These are phyloP conservation scores for Phytopythium sindhum DNA, from an alignment of 352 stramenopile species.

Conservation along the genomic window DNA sequence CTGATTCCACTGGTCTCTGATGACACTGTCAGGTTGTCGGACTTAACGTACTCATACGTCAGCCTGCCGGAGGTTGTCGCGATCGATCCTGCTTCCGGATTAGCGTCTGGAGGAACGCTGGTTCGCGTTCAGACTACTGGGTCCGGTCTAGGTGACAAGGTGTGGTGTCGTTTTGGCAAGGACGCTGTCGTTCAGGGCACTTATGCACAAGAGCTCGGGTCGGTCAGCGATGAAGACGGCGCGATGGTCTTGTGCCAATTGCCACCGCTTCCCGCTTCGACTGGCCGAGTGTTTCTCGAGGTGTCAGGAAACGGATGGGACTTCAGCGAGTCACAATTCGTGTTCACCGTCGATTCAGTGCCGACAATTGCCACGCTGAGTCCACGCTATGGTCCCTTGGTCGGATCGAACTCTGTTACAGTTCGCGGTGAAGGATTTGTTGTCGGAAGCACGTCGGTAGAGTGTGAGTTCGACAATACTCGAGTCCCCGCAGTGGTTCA, in stretches of 20 bases:
- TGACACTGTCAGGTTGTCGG: slow-evolving; percentile 4
- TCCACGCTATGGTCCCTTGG: slow-evolving; percentile 10
- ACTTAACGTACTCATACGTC: slow-evolving; percentile 35
- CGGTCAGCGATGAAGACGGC: background rate
- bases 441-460: slow-evolving; percentile 8
- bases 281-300: slow-evolving; percentile 23
- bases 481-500: background rate
- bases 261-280: slow-evolving; percentile 4
- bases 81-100: slow-evolving; percentile 16
- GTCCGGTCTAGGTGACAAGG: slow-evolving; percentile 3
- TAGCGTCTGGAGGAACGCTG: slow-evolving; percentile 13
- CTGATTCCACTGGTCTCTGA: background rate
- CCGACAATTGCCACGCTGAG: slow-evolving; percentile 3
- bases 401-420: slow-evolving; percentile 10
- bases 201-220: background rate
- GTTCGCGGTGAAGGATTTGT: slow-evolving; percentile 25
- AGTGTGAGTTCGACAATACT: slow-evolving; percentile 30
- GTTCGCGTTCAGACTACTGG: slow-evolving; percentile 21
- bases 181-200: slow-evolving; percentile 18
- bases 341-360: slow-evolving; percentile 19
- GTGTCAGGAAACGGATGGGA: slow-evolving; percentile 42
- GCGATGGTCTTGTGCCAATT: slow-evolving; percentile 17
- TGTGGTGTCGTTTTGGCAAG: slow-evolving; percentile 39
- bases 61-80: slow-evolving; percentile 21
- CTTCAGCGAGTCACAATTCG: slow-evolving; percentile 31